Evolutionary conservation across 371 early-diverging fungal genomes (phyloP).

Genomic region (Mucor plumbeus): DNA sequence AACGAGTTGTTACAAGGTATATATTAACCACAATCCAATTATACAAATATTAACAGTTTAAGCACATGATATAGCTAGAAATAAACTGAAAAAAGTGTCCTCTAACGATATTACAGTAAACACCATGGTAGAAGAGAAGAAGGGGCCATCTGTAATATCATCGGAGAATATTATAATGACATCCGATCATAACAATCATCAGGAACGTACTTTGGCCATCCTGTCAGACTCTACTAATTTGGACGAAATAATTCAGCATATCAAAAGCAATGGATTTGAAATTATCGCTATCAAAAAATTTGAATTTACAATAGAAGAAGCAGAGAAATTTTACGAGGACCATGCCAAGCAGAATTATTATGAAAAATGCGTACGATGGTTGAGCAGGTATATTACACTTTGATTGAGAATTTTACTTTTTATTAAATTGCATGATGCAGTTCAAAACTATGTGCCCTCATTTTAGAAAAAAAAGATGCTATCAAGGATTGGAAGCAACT

Average conservation of each 20-base stretch:
- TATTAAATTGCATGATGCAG: neutral
- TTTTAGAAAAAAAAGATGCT: conserved; percentile 68
- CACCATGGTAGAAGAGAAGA: neutral
- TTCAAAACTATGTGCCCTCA: conserved; percentile 40
- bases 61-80: neutral
- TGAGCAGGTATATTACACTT: conserved; percentile 10
- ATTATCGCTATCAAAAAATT: neutral
- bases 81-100: neutral
- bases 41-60: neutral
- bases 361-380: conserved; percentile 11
- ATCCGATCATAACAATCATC: neutral
- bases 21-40: neutral
- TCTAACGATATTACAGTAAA: neutral
- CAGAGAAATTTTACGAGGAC: conserved; percentile 9
- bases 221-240: neutral
- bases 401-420: neutral
- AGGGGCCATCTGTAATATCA: neutral
- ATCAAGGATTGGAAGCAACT: conserved; percentile 71
- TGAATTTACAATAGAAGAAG: conserved; percentile 14
- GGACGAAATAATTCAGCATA: conserved; percentile 5
- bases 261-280: conserved; percentile 6
- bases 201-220: conserved; percentile 19
- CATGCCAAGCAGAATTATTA: conserved; percentile 7
- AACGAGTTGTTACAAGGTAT: neutral
- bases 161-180: neutral